Percentiles rank a stretch among this genome's conserved stretches.
phyloP scores from a whole-genome alignment of 78 protist genomes.

The Guillardia theta region DNA sequence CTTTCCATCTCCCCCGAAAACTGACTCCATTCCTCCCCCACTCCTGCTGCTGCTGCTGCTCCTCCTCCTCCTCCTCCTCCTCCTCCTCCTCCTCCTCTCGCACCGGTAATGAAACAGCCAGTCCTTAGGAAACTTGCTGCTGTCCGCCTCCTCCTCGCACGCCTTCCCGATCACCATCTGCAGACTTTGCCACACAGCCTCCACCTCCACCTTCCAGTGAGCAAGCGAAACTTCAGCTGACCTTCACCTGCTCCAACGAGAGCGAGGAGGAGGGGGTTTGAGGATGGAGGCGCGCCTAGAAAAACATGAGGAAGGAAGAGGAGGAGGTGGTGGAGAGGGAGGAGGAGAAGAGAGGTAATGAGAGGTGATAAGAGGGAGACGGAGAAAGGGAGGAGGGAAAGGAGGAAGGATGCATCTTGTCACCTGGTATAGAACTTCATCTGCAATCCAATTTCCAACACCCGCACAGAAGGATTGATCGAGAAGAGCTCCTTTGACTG shows the following conservation, averaged over 20 bases:
- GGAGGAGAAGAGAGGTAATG: too few species aligned
- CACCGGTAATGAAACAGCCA: conserved; percentile 49
- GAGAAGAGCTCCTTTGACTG: conserved; percentile 12
- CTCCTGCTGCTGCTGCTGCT: too few species aligned
- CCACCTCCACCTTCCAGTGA: not conserved
- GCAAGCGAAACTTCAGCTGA: not conserved
- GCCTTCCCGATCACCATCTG: not conserved
- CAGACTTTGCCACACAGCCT: not conserved
- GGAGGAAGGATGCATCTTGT: too few species aligned
- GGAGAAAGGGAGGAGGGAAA: too few species aligned
- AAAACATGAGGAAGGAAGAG: too few species aligned
- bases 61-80: too few species aligned
- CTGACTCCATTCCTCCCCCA: too few species aligned
- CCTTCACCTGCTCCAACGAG: not conserved
- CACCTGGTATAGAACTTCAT: conserved; percentile 36
- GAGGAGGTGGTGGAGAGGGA: too few species aligned
- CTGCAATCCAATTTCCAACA: conserved; percentile 49
- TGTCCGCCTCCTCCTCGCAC: not conserved
- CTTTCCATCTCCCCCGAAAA: too few species aligned
- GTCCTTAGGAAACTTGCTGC: not conserved
- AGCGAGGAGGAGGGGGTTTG: not conserved
- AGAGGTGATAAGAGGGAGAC: too few species aligned
- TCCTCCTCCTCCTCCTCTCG: too few species aligned
- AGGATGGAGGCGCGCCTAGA: not conserved
- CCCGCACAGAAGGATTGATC: conserved; percentile 19